These are phyloP conservation scores for Eremothecium cymbalariae DNA, from an alignment of 1,139 yeast species.

Conservation along the genomic window DNA sequence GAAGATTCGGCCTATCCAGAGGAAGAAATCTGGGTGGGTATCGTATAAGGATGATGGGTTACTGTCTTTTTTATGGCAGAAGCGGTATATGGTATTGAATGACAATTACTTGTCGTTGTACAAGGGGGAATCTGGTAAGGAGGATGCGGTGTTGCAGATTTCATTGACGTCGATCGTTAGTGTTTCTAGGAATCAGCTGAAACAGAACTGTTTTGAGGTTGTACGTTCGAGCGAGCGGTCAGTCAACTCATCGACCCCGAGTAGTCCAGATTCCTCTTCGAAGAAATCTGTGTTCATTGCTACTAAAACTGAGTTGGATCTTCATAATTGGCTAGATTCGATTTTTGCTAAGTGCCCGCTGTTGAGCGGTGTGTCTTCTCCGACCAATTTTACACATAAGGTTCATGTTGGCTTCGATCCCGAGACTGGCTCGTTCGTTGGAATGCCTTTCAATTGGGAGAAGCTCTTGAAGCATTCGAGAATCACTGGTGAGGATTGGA, in stretches of 20 bases:
- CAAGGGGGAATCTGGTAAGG: constrained; percentile 49
- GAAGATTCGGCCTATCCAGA: constrained; percentile 17
- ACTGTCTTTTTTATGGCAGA: constrained; percentile 85
- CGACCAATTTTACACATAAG: constrained; percentile 73
- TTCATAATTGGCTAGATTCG: constrained; percentile 87
- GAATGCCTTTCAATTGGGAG: constrained; percentile 76
- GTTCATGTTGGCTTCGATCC: constrained; percentile 56
- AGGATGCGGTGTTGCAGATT: constrained; percentile 40
- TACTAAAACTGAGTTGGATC: constrained; percentile 70
- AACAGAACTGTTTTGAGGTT: constrained; percentile 72
- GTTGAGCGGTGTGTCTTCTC: constrained; percentile 69
- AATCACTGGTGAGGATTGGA: constrained; percentile 77
- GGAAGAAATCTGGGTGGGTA: constrained; percentile 64
- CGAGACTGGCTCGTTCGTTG: constrained; percentile 65
- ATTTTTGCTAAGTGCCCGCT: constrained; percentile 82
- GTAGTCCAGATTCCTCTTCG: constrained; percentile 18
- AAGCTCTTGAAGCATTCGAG: constrained; percentile 65
- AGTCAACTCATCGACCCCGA: constrained; percentile 15
- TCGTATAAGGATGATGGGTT: constrained; percentile 87
- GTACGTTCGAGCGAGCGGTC: constrained; percentile 40
- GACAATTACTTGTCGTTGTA: constrained; percentile 71
- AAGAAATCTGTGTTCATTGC: constrained; percentile 65
- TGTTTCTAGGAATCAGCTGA: constrained; percentile 55
- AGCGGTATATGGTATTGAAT: constrained; percentile 67
- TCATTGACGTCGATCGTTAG: constrained; percentile 50